Conservation (phyloP, 768 basidiomycete genomes). For the Thelephora aurantiotincta region DNA sequence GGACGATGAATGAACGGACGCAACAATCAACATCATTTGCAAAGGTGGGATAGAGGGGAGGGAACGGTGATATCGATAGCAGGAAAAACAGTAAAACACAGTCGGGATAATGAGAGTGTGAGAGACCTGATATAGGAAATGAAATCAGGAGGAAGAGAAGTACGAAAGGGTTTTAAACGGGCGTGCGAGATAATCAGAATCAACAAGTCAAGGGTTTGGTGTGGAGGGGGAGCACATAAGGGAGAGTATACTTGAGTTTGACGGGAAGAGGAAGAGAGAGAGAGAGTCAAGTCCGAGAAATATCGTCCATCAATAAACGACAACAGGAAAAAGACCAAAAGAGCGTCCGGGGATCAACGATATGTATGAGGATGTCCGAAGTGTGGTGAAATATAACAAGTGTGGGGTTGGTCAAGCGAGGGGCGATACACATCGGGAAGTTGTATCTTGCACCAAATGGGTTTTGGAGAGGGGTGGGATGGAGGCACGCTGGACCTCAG, state of each 20-base stretch:
- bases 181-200: too few relatives aligned
- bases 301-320: constrained; percentile 1
- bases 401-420: too few relatives aligned
- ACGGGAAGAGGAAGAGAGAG: neutral
- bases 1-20: neutral
- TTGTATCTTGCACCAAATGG: too few relatives aligned
- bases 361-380: too few relatives aligned
- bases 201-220: neutral
- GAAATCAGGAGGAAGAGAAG: too few relatives aligned
- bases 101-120: neutral
- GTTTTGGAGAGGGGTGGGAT: too few relatives aligned
- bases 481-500: too few relatives aligned
- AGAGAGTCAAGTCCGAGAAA: neutral
- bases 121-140: too few relatives aligned
- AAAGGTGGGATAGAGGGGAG: constrained; percentile 7
- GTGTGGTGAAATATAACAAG: too few relatives aligned
- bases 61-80: constrained; percentile 1
- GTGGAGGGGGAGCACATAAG: constrained; percentile 3
- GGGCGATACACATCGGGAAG: too few relatives aligned
- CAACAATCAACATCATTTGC: constrained; percentile 1
- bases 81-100: neutral
- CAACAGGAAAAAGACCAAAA: constrained; percentile 5
- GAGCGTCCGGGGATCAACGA: constrained; percentile 1
- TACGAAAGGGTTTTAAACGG: too few relatives aligned
- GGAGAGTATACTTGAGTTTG: constrained; percentile 1